phyloP scores from a whole-genome alignment of 345 rosid species.

The Euphorbia lathyris region DNA sequence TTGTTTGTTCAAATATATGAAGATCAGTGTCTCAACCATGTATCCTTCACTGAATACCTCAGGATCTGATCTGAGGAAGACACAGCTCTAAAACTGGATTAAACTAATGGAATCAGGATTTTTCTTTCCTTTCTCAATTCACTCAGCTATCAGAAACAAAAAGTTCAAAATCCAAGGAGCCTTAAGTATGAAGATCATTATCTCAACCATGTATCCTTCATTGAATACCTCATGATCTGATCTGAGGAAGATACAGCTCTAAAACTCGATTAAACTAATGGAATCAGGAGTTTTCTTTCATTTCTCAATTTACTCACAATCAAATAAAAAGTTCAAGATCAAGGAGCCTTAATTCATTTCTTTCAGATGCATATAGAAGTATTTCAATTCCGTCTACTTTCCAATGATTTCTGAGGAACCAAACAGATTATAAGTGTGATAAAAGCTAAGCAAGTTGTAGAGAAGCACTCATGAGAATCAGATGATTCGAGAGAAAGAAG shows the following conservation, averaged over 20 bases:
- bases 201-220: background rate
- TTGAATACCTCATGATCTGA: too few species aligned
- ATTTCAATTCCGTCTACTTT: background rate
- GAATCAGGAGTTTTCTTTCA: background rate
- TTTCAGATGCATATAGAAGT: background rate
- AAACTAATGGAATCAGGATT: background rate
- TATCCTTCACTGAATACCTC: background rate
- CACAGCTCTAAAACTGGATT: too few species aligned
- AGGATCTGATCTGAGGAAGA: too few species aligned
- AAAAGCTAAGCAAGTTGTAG: background rate
- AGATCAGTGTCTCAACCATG: too few species aligned
- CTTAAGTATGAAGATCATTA: background rate
- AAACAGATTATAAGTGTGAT: background rate
- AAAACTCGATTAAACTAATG: too few species aligned
- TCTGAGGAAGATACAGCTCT: too few species aligned
- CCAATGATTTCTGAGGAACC: background rate
- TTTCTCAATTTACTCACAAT: slow-evolving; percentile 4
- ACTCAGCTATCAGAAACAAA: background rate
- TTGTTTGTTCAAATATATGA: too few species aligned
- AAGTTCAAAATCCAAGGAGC: background rate
- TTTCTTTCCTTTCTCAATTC: background rate
- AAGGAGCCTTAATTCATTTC: background rate
- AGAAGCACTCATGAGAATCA: background rate
- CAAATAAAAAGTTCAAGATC: background rate
- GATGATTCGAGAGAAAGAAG: background rate